These are phyloP conservation scores for Wickerhamomyces bovis DNA, from an alignment of 805 yeast genomes.

Conservation along the genomic window DNA sequence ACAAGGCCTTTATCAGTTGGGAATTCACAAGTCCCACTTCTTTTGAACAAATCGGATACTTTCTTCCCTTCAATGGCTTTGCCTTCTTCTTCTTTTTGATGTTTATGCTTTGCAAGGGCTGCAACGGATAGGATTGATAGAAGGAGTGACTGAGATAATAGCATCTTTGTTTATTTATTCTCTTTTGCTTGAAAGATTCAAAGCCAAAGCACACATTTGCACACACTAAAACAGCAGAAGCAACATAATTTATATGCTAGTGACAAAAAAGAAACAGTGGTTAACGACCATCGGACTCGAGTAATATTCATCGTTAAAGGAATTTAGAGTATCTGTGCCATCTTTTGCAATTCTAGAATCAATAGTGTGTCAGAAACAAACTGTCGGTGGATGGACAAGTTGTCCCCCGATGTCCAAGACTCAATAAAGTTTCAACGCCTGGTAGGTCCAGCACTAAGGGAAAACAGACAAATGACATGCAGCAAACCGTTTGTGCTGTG, in stretches of 20 bases:
- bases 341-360: not conserved
- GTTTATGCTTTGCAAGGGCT: conserved; percentile 3
- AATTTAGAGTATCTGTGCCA: not conserved
- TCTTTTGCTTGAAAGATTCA: too few relatives aligned
- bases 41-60: conserved; percentile 22
- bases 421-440: not conserved
- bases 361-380: not conserved
- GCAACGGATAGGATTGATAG: not conserved
- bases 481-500: not conserved
- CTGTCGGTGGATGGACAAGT: not conserved
- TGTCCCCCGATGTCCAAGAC: not conserved
- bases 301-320: too few relatives aligned
- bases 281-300: too few relatives aligned
- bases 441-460: not conserved
- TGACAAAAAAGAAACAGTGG: not conserved
- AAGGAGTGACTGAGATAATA: not conserved
- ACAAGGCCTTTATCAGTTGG: conserved; percentile 67
- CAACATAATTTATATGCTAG: not conserved
- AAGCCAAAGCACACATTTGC: too few relatives aligned
- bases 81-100: conserved; percentile 19
- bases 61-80: conserved; percentile 24
- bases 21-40: conserved; percentile 52
- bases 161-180: not conserved
- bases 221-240: too few relatives aligned
- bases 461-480: not conserved